Evolutionary conservation across 108 stramenopile species (phyloP).

Genomic region (Nitzschia sp.): DNA sequence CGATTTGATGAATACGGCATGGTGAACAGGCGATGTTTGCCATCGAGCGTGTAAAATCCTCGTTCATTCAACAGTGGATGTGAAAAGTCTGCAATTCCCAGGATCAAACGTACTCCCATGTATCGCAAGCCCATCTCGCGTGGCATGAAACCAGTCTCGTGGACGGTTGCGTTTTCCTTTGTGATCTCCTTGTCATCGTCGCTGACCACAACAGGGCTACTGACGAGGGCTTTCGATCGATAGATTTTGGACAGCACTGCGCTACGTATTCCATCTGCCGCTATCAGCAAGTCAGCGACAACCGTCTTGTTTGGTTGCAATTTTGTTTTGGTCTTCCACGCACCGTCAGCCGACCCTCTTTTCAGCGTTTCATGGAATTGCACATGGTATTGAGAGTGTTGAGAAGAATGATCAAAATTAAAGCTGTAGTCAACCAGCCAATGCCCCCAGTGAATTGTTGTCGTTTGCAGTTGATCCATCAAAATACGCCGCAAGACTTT

Average conservation of each 20-base stretch:
- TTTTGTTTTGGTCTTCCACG: background rate
- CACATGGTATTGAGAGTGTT: slow-evolving; percentile 7
- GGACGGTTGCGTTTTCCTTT: background rate
- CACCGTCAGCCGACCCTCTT: background rate
- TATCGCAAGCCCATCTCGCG: slow-evolving; percentile 24
- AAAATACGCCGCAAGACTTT: slow-evolving; percentile 58
- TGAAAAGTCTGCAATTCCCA: slow-evolving; percentile 64
- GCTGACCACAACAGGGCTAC: background rate
- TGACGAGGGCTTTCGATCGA: background rate
- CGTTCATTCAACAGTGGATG: slow-evolving; percentile 79
- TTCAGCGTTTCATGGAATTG: background rate
- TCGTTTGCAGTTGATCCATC: slow-evolving; percentile 40
- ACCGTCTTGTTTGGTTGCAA: background rate
- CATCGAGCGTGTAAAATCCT: slow-evolving; percentile 83
- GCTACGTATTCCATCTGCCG: slow-evolving; percentile 85
- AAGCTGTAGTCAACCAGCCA: slow-evolving; percentile 27
- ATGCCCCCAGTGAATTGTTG: slow-evolving; percentile 42
- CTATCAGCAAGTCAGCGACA: slow-evolving; percentile 72
- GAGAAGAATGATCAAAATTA: background rate
- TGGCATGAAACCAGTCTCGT: background rate
- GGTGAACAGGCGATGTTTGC: slow-evolving; percentile 76
- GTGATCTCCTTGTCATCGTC: background rate
- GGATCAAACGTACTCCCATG: slow-evolving; percentile 69
- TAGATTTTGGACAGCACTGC: slow-evolving; percentile 45
- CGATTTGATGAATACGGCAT: slow-evolving; percentile 80